Percentiles rank a stretch among this genome's conserved stretches.
These are phyloP conservation scores for Malassezia caprae DNA, from an alignment of 1,284 basidiomycete species.

Conservation along the genomic window DNA sequence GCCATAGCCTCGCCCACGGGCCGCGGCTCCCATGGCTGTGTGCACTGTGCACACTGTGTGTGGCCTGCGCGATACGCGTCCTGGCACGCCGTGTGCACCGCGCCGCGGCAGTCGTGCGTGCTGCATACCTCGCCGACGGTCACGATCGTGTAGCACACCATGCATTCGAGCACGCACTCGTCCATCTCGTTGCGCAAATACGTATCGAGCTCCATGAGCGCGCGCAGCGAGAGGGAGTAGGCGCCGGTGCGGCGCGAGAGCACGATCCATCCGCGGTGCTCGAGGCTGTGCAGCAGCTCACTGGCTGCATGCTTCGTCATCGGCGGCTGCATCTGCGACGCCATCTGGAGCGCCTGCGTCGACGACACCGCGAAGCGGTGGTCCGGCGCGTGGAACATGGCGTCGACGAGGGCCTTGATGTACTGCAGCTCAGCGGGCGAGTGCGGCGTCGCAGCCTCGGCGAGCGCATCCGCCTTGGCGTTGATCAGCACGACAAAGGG, in stretches of 20 bases:
- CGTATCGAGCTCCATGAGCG: conserved; percentile 15
- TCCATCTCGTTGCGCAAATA: conserved; percentile 14
- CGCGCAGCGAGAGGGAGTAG: conserved; percentile 11
- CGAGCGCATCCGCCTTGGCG: conserved; percentile 29
- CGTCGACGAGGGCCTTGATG: conserved; percentile 26
- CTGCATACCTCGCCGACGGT: conserved; percentile 12
- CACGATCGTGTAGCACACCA: conserved; percentile 15
- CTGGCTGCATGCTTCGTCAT: conserved; percentile 15
- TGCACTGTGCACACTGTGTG: conserved; percentile 3
- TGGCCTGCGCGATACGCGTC: background rate
- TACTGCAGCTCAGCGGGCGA: conserved; percentile 26
- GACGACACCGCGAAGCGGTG: conserved; percentile 6
- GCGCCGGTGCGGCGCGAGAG: background rate
- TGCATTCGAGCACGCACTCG: conserved; percentile 9
- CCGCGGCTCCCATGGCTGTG: conserved; percentile 5
- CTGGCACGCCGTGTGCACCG: conserved; percentile 11
- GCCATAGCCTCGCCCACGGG: background rate
- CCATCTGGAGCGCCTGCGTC: conserved; percentile 14
- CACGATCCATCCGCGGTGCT: conserved; percentile 11
- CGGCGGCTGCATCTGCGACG: conserved; percentile 3
- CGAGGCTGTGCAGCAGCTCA: conserved; percentile 13
- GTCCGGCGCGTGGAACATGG: background rate
- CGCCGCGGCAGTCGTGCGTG: conserved; percentile 5
- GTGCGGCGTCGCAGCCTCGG: conserved; percentile 35
- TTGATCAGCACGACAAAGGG: conserved; percentile 31